Conservation (phyloP, 257 asterid species). For the Capsicum baccatum region DNA sequence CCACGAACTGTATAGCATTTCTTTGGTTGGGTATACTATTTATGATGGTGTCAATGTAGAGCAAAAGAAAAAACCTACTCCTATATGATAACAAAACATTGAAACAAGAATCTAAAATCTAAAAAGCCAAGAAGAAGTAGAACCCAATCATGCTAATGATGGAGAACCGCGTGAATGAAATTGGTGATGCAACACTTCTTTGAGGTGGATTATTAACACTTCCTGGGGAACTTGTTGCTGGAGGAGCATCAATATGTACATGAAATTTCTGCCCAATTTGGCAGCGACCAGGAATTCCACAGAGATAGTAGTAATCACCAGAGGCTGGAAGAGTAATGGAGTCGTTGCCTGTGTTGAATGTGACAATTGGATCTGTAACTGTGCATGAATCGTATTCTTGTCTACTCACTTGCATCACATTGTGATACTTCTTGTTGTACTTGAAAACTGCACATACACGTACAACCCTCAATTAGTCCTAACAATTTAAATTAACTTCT, state of each 20-base stretch:
- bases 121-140: background rate
- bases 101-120: background rate
- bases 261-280: slow-evolving; percentile 29
- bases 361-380: slow-evolving; percentile 24
- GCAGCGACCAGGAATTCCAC: slow-evolving; percentile 26
- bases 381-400: slow-evolving; percentile 20
- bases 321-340: background rate
- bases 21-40: background rate
- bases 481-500: background rate
- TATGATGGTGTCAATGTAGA: background rate
- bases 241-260: background rate
- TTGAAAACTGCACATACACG: slow-evolving; percentile 2
- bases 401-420: slow-evolving; percentile 29
- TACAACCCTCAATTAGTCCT: background rate
- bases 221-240: background rate
- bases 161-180: background rate
- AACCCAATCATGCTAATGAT: background rate
- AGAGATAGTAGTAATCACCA: background rate
- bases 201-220: background rate
- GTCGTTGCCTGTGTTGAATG: slow-evolving; percentile 25
- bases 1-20: background rate
- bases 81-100: background rate
- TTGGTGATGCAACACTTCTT: background rate
- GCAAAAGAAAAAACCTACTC: background rate
- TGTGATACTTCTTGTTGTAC: slow-evolving; percentile 27